Conservation (phyloP, 371 early-diverging fungal species). For the Enterospora canceri region DNA sequence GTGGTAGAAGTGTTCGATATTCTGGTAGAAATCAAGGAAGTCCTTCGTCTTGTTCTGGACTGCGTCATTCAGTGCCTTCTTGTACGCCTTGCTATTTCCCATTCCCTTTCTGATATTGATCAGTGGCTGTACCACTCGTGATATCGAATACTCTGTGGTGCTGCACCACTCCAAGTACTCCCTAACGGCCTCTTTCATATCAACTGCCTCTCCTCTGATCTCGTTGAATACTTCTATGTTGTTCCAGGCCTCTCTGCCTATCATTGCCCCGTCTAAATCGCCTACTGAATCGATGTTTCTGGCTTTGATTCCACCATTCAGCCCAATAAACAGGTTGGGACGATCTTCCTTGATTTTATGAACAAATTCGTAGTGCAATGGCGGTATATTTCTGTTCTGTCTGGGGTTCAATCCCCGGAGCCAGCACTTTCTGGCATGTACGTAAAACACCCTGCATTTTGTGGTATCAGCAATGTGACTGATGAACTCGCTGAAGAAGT, state of each 20-base stretch:
- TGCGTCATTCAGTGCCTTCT: not conserved
- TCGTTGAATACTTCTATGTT: constrained; percentile 49
- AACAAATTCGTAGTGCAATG: constrained; percentile 65
- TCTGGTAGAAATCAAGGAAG: not conserved
- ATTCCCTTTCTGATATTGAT: constrained; percentile 11
- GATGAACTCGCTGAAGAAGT: constrained; percentile 52
- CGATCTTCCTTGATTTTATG: constrained; percentile 61
- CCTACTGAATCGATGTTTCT: constrained; percentile 1
- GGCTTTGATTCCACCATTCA: constrained; percentile 68
- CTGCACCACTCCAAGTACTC: not conserved
- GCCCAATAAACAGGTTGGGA: constrained; percentile 60
- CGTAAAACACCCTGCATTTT: constrained; percentile 58
- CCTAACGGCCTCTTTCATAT: not conserved
- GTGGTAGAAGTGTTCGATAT: not conserved
- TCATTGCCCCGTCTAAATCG: constrained; percentile 56
- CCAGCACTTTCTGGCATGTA: constrained; percentile 73
- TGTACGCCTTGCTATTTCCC: constrained; percentile 6
- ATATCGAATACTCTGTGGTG: not conserved
- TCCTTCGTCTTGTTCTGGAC: not conserved
- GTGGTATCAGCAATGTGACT: constrained; percentile 57
- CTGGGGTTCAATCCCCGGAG: constrained; percentile 68
- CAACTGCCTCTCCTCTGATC: not conserved
- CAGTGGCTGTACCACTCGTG: constrained; percentile 9
- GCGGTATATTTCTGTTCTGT: constrained; percentile 69
- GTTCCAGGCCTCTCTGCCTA: constrained; percentile 54